These are phyloP conservation scores for Trypanosomatidae sp. DNA, from an alignment of 208 protist species.

Conservation along the genomic window DNA sequence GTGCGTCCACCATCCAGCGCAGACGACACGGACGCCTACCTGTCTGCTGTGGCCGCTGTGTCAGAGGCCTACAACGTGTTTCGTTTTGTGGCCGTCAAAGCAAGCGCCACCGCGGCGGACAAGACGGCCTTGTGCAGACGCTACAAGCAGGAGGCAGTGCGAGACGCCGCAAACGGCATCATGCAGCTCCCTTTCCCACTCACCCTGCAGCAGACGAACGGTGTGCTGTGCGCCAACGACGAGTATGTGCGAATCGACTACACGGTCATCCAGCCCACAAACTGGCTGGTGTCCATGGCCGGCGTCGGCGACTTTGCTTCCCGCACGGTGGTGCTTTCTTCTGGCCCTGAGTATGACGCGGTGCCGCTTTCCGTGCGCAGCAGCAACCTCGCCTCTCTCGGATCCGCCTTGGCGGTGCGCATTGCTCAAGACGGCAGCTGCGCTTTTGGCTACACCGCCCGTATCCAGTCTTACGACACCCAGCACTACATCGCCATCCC, in stretches of 20 bases:
- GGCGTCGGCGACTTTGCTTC: constrained; percentile 22
- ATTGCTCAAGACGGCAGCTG: constrained; percentile 39
- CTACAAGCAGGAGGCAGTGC: constrained; percentile 28
- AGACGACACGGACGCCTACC: constrained; percentile 22
- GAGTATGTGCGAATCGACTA: constrained; percentile 71
- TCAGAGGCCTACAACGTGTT: constrained; percentile 23
- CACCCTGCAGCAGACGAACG: constrained; percentile 29
- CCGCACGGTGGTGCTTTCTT: constrained; percentile 39
- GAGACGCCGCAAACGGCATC: constrained; percentile 21
- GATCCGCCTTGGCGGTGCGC: constrained; percentile 28
- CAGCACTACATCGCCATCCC: constrained; percentile 29
- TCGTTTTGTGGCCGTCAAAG: constrained; percentile 24
- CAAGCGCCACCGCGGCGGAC: constrained; percentile 19
- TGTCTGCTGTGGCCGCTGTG: constrained; percentile 16
- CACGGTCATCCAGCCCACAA: constrained; percentile 30
- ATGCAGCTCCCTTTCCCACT: constrained; percentile 39
- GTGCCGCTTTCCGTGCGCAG: constrained; percentile 17
- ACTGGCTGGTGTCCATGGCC: constrained; percentile 41
- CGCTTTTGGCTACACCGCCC: constrained; percentile 29
- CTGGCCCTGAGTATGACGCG: constrained; percentile 27
- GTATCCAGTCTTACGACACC: constrained; percentile 18
- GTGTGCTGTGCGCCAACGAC: constrained; percentile 47
- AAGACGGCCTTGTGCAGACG: constrained; percentile 28
- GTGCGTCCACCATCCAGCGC: constrained; percentile 9
- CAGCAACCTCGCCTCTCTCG: constrained; percentile 8